Conservation (phyloP, 495 filamentous ascomycete genomes). For the Penicillium argentinense region DNA sequence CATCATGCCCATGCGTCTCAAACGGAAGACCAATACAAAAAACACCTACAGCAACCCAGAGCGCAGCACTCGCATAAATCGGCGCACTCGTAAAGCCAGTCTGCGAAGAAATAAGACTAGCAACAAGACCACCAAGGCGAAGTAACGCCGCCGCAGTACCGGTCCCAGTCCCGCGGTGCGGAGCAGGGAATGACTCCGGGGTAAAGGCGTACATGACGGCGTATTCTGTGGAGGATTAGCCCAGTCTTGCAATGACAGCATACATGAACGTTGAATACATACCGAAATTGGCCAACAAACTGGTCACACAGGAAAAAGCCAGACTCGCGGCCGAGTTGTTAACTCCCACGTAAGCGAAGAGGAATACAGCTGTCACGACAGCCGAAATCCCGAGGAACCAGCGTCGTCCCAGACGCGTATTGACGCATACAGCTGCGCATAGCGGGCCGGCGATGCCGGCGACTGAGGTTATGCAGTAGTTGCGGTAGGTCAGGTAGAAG, state of each 20-base stretch:
- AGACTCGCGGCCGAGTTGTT: conserved; percentile 22
- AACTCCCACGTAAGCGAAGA: conserved; percentile 34
- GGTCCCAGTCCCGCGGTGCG: conserved; percentile 52
- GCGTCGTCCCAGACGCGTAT: conserved; percentile 29
- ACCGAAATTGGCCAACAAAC: conserved; percentile 35
- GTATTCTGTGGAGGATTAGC: conserved; percentile 30
- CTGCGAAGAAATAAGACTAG: conserved; percentile 33
- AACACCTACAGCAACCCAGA: conserved; percentile 31
- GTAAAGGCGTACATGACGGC: conserved; percentile 59
- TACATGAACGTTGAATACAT: background rate
- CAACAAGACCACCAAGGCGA: conserved; percentile 28
- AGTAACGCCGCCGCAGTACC: conserved; percentile 42
- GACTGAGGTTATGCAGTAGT: conserved; percentile 36
- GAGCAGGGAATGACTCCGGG: conserved; percentile 55
- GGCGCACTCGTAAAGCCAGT: conserved; percentile 33
- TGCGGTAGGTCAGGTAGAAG: conserved; percentile 27
- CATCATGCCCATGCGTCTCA: conserved; percentile 36
- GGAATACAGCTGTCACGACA: conserved; percentile 31
- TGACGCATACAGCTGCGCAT: conserved; percentile 27
- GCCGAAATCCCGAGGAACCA: conserved; percentile 38
- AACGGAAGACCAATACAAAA: conserved; percentile 33
- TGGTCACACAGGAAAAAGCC: conserved; percentile 31
- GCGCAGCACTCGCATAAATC: conserved; percentile 34
- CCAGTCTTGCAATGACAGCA: background rate
- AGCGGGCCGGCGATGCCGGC: conserved; percentile 31